These are phyloP conservation scores for Dendrobium catenatum DNA, from an alignment of 106 monocot species.

Conservation along the genomic window DNA sequence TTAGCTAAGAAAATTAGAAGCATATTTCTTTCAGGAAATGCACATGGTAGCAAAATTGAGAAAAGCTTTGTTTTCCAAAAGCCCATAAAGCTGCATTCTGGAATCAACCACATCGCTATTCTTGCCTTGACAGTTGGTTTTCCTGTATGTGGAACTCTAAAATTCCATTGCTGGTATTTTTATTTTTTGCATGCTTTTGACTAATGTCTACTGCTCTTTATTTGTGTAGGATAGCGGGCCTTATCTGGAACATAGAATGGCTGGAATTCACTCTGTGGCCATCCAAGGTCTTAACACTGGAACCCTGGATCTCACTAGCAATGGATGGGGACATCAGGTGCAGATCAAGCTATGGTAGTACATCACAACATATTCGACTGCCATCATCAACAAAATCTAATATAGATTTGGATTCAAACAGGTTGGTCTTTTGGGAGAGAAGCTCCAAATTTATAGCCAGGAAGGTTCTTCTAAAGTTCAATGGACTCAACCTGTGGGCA, in stretches of 20 bases:
- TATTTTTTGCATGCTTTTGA: neutral
- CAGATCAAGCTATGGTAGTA: neutral
- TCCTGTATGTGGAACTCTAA: slow-evolving; percentile 28
- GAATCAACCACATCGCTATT: slow-evolving; percentile 53
- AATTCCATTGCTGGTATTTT: neutral
- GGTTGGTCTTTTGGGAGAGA: slow-evolving; percentile 37
- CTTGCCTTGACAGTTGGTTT: slow-evolving; percentile 45
- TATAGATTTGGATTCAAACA: neutral
- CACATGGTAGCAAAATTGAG: slow-evolving; percentile 60
- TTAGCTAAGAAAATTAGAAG: too few relatives aligned
- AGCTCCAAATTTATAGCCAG: slow-evolving; percentile 21
- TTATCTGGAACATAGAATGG: slow-evolving; percentile 43
- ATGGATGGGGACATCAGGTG: slow-evolving; percentile 49
- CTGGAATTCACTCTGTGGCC: slow-evolving; percentile 32
- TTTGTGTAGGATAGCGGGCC: slow-evolving; percentile 45
- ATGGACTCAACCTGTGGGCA: slow-evolving; percentile 22
- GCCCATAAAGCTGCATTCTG: slow-evolving; percentile 37
- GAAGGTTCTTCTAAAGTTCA: slow-evolving; percentile 15
- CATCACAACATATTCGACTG: neutral
- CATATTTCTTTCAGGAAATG: slow-evolving; percentile 32
- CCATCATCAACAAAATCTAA: neutral
- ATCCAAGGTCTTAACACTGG: slow-evolving; percentile 57
- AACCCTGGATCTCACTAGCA: slow-evolving; percentile 40
- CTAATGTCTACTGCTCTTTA: neutral
- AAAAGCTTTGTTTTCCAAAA: slow-evolving; percentile 40